phyloP scores from a whole-genome alignment of 805 yeast species.

The Candida sphagnicola region DNA sequence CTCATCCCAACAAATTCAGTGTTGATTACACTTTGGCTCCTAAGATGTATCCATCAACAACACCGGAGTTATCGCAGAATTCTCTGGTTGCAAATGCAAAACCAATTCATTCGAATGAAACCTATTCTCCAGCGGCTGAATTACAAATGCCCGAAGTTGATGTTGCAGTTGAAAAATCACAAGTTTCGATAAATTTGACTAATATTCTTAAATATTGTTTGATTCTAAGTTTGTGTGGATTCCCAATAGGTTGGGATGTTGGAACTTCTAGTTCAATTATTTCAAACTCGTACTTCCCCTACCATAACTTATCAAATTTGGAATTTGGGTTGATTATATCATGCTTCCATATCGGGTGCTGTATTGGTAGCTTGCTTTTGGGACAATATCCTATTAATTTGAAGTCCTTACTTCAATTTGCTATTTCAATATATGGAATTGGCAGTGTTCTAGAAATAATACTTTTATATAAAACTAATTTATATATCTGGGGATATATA shows the following conservation, averaged over 20 bases:
- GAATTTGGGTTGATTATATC: conserved; percentile 18
- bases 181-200: background rate
- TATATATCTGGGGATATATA: conserved; percentile 10
- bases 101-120: too few species aligned
- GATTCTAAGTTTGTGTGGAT: conserved; percentile 13
- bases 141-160: too few species aligned
- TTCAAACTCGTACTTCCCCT: conserved; percentile 10
- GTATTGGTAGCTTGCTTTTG: conserved; percentile 15
- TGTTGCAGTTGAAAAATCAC: background rate
- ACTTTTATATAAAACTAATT: background rate
- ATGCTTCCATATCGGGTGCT: conserved; percentile 21
- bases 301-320: conserved; percentile 7
- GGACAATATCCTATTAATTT: conserved; percentile 11
- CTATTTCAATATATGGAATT: conserved; percentile 13
- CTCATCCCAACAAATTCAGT: too few species aligned
- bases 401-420: conserved; percentile 9
- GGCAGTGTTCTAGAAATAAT: conserved; percentile 15
- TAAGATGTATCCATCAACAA: too few species aligned
- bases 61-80: too few species aligned
- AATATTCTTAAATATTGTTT: conserved; percentile 8
- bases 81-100: too few species aligned
- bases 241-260: conserved; percentile 25
- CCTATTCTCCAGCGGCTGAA: too few species aligned
- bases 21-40: too few species aligned
- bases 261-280: conserved; percentile 17